phyloP scores from a whole-genome alignment of 23 red algal genomes.

The Gracilaria vermiculophylla region DNA sequence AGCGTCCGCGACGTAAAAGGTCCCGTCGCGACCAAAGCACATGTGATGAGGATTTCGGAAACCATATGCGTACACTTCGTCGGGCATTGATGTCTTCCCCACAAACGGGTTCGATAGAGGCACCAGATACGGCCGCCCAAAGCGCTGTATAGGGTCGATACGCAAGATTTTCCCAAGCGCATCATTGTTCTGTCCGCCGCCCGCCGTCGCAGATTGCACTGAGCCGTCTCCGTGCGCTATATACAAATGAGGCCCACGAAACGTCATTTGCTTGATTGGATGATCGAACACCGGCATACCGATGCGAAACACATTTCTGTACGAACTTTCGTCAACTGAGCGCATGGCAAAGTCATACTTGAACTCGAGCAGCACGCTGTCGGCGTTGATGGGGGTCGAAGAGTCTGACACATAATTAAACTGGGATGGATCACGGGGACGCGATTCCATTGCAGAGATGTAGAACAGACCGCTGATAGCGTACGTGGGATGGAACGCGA shows the following conservation, averaged over 20 bases:
- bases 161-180: conserved; percentile 48
- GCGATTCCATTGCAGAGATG: conserved; percentile 12
- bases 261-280: conserved; percentile 60
- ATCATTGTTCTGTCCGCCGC: conserved; percentile 43
- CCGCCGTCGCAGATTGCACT: conserved; percentile 24
- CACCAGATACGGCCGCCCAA: not conserved
- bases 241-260: not conserved
- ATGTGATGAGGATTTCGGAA: conserved; percentile 51
- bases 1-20: conserved; percentile 33
- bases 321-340: not conserved
- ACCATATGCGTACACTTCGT: conserved; percentile 32
- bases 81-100: not conserved
- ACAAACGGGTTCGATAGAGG: conserved; percentile 29
- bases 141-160: conserved; percentile 17
- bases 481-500: conserved; percentile 45
- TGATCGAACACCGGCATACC: conserved; percentile 55
- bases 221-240: conserved; percentile 53
- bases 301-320: conserved; percentile 30
- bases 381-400: not conserved
- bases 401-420: conserved; percentile 16
- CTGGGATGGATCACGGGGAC: not conserved
- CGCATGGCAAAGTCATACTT: not conserved
- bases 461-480: conserved; percentile 11
- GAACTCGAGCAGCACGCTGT: conserved; percentile 34
- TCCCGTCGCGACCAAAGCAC: conserved; percentile 35